Percentiles rank a stretch among this genome's conserved stretches.
These are phyloP conservation scores for Xylariaceae sp. DNA, from an alignment of 2,329 filamentous ascomycete genomes.

Conservation along the genomic window DNA sequence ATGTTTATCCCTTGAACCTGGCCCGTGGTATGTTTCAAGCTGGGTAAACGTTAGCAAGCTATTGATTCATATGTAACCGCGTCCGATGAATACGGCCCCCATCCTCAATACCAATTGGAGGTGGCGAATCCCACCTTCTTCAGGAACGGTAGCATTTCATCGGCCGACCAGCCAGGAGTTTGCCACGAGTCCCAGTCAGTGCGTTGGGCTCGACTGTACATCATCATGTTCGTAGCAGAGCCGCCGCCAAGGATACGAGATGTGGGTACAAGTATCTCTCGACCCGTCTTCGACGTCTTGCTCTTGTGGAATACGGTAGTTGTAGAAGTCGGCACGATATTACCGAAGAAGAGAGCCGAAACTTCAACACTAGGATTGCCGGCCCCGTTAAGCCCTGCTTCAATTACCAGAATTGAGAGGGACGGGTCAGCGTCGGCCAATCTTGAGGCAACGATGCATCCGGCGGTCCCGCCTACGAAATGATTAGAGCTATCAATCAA, in stretches of 20 bases:
- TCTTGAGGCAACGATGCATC: neutral
- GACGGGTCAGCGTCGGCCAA: constrained; percentile 10
- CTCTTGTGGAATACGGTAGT: constrained; percentile 8
- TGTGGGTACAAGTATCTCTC: constrained; percentile 12
- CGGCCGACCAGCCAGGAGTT: constrained; percentile 28
- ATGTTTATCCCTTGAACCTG: constrained; percentile 44
- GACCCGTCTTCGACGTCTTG: neutral
- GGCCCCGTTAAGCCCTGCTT: constrained; percentile 15
- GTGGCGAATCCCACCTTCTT: constrained; percentile 35
- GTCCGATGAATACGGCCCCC: neutral
- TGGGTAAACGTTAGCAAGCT: constrained; percentile 13
- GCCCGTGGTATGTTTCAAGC: constrained; percentile 56
- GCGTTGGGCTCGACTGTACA: constrained; percentile 34
- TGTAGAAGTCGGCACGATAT: constrained; percentile 9
- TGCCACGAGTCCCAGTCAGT: constrained; percentile 31
- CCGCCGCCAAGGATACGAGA: constrained; percentile 53
- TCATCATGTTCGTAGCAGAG: constrained; percentile 46
- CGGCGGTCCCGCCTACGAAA: neutral
- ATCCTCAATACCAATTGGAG: neutral
- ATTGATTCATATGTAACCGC: too few relatives aligned
- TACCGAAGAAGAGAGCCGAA: constrained; percentile 7
- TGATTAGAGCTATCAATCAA: neutral
- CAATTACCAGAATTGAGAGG: constrained; percentile 18
- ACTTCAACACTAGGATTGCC: constrained; percentile 5
- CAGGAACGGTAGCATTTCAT: constrained; percentile 24